These are phyloP conservation scores for Ascochyta pisi DNA, from an alignment of 2,329 filamentous ascomycete genomes.

Conservation along the genomic window DNA sequence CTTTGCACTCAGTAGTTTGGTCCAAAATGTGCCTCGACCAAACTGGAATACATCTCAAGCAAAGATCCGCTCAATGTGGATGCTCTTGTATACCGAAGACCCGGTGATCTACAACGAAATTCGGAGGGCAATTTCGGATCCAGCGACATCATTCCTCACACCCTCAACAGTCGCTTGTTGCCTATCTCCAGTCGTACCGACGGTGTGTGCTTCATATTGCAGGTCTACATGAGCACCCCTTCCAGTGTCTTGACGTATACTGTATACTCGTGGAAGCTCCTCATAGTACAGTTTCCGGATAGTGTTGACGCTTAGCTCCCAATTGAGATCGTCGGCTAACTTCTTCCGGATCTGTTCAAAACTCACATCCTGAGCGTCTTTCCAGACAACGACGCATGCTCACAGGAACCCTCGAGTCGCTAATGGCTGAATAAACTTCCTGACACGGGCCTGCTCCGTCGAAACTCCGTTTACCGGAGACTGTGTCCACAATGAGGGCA, in stretches of 20 bases:
- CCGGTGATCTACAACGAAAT: too few species aligned
- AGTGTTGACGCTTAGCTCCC: conserved; percentile 21
- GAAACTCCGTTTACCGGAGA: neutral
- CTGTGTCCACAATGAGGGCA: neutral
- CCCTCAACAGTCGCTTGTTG: neutral
- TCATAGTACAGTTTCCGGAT: conserved; percentile 22
- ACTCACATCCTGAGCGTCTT: conserved; percentile 13
- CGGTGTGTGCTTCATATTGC: neutral
- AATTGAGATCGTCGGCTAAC: conserved; percentile 16
- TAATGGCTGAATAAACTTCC: neutral
- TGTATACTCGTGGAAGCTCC: conserved; percentile 17
- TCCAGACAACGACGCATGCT: conserved; percentile 27
- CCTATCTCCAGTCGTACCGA: neutral
- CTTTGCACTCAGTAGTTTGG: neutral
- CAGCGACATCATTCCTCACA: neutral
- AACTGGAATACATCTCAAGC: neutral
- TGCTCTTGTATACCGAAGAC: neutral
- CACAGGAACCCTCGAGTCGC: conserved; percentile 12
- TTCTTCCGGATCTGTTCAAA: conserved; percentile 21
- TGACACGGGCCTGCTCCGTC: neutral
- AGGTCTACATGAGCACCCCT: neutral
- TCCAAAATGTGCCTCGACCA: neutral
- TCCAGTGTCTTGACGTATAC: neutral
- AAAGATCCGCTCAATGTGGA: neutral
- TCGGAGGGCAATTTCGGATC: neutral